Conservation (phyloP, 352 stramenopile genomes). For the Poterioochromonas sp. region DNA sequence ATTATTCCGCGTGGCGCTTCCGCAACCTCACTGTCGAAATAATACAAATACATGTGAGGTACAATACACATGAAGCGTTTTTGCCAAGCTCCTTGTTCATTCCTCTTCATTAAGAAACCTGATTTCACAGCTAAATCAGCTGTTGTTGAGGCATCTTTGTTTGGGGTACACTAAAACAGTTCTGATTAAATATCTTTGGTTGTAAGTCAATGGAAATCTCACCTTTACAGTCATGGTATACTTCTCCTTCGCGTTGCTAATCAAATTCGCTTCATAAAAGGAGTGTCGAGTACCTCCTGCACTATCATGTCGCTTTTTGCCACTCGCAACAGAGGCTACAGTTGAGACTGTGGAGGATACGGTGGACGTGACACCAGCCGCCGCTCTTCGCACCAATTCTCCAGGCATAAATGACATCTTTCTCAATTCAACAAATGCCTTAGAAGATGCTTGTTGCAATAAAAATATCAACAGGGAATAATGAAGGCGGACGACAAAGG, state of each 20-base stretch:
- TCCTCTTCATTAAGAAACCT: conserved; percentile 61
- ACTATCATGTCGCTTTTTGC: not conserved
- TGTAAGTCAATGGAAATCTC: not conserved
- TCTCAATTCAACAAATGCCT: no score
- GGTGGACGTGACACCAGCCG: not conserved
- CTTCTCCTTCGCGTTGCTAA: conserved; percentile 4
- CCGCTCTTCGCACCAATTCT: not conserved
- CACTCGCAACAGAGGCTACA: not conserved
- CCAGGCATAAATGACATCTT: no score
- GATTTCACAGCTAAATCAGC: conserved; percentile 29
- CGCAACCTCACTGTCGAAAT: conserved; percentile 54
- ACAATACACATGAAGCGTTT: conserved; percentile 62
- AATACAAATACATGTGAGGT: conserved; percentile 68
- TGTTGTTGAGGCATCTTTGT: conserved; percentile 22
- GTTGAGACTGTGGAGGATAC: conserved; percentile 8
- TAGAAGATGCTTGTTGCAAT: no score
- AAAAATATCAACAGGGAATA: no score
- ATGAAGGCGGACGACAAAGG: no score
- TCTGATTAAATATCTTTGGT: no score
- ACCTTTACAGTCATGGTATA: conserved; percentile 1
- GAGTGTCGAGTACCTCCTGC: not conserved
- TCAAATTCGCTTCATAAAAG: not conserved
- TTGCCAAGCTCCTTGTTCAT: conserved; percentile 65
- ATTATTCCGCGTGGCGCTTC: conserved; percentile 60
- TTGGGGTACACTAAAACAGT: conserved; percentile 6